These are phyloP conservation scores for Stemphylium beticola DNA, from an alignment of 2,329 filamentous ascomycete species.

Conservation along the genomic window DNA sequence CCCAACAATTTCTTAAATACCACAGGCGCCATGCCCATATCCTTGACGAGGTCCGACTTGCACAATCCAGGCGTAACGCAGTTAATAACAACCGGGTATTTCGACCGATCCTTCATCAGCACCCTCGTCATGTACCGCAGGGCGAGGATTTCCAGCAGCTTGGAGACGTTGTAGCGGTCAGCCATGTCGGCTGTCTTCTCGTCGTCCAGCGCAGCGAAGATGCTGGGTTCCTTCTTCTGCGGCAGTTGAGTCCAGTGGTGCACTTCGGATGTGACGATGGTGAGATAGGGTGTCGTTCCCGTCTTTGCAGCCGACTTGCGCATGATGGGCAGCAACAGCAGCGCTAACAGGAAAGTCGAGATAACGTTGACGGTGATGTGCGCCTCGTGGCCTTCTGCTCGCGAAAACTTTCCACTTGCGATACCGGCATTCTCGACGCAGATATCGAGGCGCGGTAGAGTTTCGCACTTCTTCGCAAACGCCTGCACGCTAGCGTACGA, in stretches of 20 bases:
- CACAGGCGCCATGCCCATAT: constrained; percentile 9
- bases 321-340: constrained; percentile 28
- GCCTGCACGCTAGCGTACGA: constrained; percentile 46
- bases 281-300: constrained; percentile 12
- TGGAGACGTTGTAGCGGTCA: constrained; percentile 27
- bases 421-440: constrained; percentile 47
- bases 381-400: constrained; percentile 29
- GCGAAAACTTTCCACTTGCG: constrained; percentile 23
- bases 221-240: constrained; percentile 18
- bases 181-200: constrained; percentile 10
- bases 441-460: constrained; percentile 30
- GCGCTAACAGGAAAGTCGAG: constrained; percentile 40
- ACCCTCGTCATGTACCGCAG: constrained; percentile 22
- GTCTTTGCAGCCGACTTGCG: constrained; percentile 10
- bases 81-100: constrained; percentile 31
- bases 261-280: constrained; percentile 34
- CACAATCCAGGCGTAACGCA: constrained; percentile 36
- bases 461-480: constrained; percentile 37
- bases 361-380: constrained; percentile 46
- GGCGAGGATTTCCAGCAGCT: constrained; percentile 33
- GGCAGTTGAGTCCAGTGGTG: constrained; percentile 29
- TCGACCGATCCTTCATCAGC: constrained; percentile 5
- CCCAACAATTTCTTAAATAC: constrained; percentile 27
- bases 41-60: constrained; percentile 17
- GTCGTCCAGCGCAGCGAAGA: constrained; percentile 30